phyloP scores from a whole-genome alignment of 2,329 filamentous ascomycete species.

The Ophiostoma ips region DNA sequence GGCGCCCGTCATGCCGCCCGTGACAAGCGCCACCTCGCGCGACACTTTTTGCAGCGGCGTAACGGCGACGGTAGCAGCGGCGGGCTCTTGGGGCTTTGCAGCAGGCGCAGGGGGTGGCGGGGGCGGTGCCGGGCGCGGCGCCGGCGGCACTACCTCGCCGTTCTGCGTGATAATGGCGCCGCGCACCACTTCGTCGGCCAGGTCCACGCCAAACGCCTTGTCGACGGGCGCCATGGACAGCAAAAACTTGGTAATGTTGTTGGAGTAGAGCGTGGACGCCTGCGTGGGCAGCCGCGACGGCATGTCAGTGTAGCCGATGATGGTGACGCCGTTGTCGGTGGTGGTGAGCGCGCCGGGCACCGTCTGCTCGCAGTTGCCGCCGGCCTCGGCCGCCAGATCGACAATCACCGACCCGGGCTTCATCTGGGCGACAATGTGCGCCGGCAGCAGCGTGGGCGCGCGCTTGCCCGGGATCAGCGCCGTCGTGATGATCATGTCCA shows the following conservation, averaged over 20 bases:
- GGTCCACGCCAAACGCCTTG: slow-evolving; percentile 66
- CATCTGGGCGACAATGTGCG: slow-evolving; percentile 69
- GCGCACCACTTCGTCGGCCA: slow-evolving; percentile 73
- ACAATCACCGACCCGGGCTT: slow-evolving; percentile 81
- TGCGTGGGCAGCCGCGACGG: slow-evolving; percentile 79
- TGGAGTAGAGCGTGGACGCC: slow-evolving; percentile 80
- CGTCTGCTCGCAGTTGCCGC: slow-evolving; percentile 78
- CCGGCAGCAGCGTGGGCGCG: slow-evolving; percentile 72
- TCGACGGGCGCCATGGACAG: slow-evolving; percentile 68
- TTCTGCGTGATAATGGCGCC: slow-evolving; percentile 71
- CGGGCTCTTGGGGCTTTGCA: slow-evolving; percentile 37
- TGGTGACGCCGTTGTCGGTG: slow-evolving; percentile 63
- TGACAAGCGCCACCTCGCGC: slow-evolving; percentile 60
- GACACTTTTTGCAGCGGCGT: slow-evolving; percentile 73
- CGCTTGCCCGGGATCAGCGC: slow-evolving; percentile 78
- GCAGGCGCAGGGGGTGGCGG: no score
- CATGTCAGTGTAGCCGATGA: slow-evolving; percentile 82
- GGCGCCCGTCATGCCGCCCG: slow-evolving; percentile 62
- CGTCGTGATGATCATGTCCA: slow-evolving; percentile 86
- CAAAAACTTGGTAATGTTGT: slow-evolving; percentile 83
- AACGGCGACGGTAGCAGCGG: slow-evolving; percentile 40
- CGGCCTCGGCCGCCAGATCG: slow-evolving; percentile 75
- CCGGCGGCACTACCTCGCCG: slow-evolving; percentile 61
- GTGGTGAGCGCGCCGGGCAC: slow-evolving; percentile 54
- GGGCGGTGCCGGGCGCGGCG: slow-evolving; percentile 52